A percentile compares a stretch with the other conserved stretches of the same genome.
Conservation (phyloP, 345 rosid genomes). For the Ricinus communis region DNA sequence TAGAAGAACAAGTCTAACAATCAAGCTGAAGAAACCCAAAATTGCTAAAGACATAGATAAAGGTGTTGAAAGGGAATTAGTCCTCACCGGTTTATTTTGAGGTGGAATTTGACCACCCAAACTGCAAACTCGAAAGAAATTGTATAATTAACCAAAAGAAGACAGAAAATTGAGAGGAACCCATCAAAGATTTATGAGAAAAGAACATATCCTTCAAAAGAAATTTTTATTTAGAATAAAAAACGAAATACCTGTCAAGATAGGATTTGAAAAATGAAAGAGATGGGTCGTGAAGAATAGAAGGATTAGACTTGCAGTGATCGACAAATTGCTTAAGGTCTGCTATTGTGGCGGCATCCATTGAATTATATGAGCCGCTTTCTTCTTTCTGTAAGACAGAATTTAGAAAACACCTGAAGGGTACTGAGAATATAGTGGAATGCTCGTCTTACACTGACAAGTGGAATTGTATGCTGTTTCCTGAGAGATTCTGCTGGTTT, state of each 20-base stretch:
- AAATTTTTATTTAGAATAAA: neutral
- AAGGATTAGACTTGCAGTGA: constrained; percentile 58
- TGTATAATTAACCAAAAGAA: neutral
- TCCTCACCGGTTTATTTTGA: constrained; percentile 46
- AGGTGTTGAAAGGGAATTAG: neutral
- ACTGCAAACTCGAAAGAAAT: constrained; percentile 39
- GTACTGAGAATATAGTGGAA: too few species aligned
- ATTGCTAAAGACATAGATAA: neutral
- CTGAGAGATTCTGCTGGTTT: too few species aligned
- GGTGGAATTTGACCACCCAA: constrained; percentile 72
- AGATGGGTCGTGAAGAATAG: constrained; percentile 60
- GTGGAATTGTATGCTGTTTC: too few species aligned
- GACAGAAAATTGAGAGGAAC: neutral
- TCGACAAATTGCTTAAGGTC: constrained; percentile 49
- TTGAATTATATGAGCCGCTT: neutral
- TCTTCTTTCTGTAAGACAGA: too few species aligned
- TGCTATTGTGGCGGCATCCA: constrained; percentile 48
- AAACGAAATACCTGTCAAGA: constrained; percentile 48
- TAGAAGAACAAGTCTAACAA: neutral
- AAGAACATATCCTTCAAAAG: neutral
- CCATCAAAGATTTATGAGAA: neutral
- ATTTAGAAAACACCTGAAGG: too few species aligned
- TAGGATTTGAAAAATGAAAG: constrained; percentile 67
- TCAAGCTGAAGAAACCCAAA: constrained; percentile 1
- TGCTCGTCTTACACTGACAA: too few species aligned